Conservation (phyloP, 257 asterid genomes). For the Gentiana macrophylla region DNA sequence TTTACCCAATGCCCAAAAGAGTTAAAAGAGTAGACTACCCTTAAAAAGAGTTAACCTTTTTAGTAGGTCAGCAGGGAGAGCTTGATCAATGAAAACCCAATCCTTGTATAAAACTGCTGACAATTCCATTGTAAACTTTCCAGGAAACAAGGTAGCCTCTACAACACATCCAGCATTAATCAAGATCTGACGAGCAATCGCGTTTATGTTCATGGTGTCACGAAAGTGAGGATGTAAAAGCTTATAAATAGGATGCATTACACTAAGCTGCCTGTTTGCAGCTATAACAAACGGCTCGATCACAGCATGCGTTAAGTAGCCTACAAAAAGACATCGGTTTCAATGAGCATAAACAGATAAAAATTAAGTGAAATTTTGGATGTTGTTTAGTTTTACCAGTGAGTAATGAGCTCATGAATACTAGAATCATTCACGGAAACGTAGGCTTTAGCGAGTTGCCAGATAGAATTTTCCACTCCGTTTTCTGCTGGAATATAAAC, state of each 20-base stretch:
- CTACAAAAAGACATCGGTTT: slow-evolving; percentile 20
- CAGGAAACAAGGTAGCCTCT: slow-evolving; percentile 50
- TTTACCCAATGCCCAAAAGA: no score
- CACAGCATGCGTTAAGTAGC: slow-evolving; percentile 59
- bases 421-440: slow-evolving; percentile 65
- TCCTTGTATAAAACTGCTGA: slow-evolving; percentile 38
- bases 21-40: no score
- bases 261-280: slow-evolving; percentile 61
- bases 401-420: slow-evolving; percentile 60
- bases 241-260: slow-evolving; percentile 74
- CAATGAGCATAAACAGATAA: background rate
- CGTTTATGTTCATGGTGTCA: slow-evolving; percentile 68
- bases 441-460: slow-evolving; percentile 84
- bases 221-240: slow-evolving; percentile 71
- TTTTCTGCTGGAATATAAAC: slow-evolving; percentile 53
- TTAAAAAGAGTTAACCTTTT: slow-evolving; percentile 33
- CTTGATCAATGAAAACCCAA: slow-evolving; percentile 66
- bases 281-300: slow-evolving; percentile 79
- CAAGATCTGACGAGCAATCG: slow-evolving; percentile 51
- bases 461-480: slow-evolving; percentile 42
- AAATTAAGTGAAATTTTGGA: background rate
- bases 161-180: slow-evolving; percentile 55
- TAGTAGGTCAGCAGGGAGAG: slow-evolving; percentile 73
- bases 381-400: slow-evolving; percentile 42
- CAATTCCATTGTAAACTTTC: slow-evolving; percentile 50